Evolutionary conservation across 2,329 filamentous ascomycete genomes (phyloP).

Genomic region (Ceratocystis diversiconidia): DNA sequence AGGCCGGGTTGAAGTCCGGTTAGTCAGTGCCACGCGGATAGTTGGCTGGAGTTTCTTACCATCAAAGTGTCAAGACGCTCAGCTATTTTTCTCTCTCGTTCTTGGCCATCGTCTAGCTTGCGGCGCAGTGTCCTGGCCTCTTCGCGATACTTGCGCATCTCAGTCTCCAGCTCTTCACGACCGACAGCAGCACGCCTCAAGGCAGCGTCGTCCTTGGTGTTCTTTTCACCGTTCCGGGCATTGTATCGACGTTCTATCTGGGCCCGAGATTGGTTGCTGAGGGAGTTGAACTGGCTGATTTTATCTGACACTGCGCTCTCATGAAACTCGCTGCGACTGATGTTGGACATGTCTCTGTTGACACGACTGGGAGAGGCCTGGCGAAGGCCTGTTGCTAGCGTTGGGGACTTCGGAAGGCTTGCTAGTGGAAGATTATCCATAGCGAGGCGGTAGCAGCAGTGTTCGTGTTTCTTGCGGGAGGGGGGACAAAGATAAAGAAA

Average conservation of each 20-base stretch:
- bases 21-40: neutral
- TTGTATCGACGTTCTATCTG: constrained; percentile 38
- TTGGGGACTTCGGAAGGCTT: neutral
- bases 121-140: constrained; percentile 42
- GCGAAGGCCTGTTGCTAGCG: constrained; percentile 29
- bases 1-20: constrained; percentile 7
- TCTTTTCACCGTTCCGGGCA: neutral
- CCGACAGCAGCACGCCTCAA: constrained; percentile 52
- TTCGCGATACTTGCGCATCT: constrained; percentile 48
- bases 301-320: constrained; percentile 51
- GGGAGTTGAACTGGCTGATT: constrained; percentile 58
- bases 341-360: constrained; percentile 33
- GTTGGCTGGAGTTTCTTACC: constrained; percentile 34
- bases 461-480: neutral
- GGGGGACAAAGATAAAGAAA: neutral
- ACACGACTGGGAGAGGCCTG: constrained; percentile 49
- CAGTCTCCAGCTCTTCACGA: constrained; percentile 57
- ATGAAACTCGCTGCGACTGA: constrained; percentile 30
- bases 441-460: neutral
- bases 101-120: constrained; percentile 49
- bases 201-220: constrained; percentile 36
- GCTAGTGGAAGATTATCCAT: neutral
- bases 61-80: constrained; percentile 55
- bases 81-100: constrained; percentile 50
- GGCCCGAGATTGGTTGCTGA: constrained; percentile 42